Percentiles rank a stretch among this genome's conserved stretches.
Evolutionary conservation across 371 early-diverging fungal species (phyloP).

Genomic region (Apophysomyces trapeziformis): DNA sequence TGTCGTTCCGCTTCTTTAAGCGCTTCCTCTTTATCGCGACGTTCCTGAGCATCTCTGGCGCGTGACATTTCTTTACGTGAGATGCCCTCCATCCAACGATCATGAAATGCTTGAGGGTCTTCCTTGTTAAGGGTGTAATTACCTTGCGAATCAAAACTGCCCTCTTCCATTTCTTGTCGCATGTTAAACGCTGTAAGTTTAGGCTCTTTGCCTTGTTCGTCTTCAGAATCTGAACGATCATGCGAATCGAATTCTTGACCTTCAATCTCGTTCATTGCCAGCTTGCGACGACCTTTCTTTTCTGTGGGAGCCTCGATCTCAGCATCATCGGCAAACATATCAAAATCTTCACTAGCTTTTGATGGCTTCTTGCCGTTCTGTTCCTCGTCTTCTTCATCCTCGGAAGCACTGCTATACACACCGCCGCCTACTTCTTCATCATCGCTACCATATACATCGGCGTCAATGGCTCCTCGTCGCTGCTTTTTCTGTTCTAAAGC

Average conservation of each 20-base stretch:
- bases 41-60: slow-evolving; percentile 74
- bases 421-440: slow-evolving; percentile 60
- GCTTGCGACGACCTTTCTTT: slow-evolving; percentile 27
- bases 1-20: slow-evolving; percentile 59
- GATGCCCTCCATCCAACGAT: slow-evolving; percentile 87
- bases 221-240: slow-evolving; percentile 43
- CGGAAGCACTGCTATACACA: slow-evolving; percentile 50
- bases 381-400: slow-evolving; percentile 42
- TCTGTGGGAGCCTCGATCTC: slow-evolving; percentile 22
- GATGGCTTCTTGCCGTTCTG: slow-evolving; percentile 23
- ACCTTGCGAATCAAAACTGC: slow-evolving; percentile 82
- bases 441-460: slow-evolving; percentile 58
- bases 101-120: slow-evolving; percentile 87
- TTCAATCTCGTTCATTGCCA: slow-evolving; percentile 51
- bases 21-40: slow-evolving; percentile 54
- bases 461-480: slow-evolving; percentile 57
- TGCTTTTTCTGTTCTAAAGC: slow-evolving; percentile 49
- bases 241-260: slow-evolving; percentile 57
- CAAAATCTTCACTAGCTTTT: slow-evolving; percentile 56
- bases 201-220: slow-evolving; percentile 41
- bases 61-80: slow-evolving; percentile 74
- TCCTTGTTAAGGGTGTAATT: slow-evolving; percentile 80
- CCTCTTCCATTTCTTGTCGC: slow-evolving; percentile 87
- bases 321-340: slow-evolving; percentile 64
- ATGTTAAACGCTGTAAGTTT: slow-evolving; percentile 88